These are phyloP conservation scores for Xylaria longipes DNA, from an alignment of 495 filamentous ascomycete species.

Conservation along the genomic window DNA sequence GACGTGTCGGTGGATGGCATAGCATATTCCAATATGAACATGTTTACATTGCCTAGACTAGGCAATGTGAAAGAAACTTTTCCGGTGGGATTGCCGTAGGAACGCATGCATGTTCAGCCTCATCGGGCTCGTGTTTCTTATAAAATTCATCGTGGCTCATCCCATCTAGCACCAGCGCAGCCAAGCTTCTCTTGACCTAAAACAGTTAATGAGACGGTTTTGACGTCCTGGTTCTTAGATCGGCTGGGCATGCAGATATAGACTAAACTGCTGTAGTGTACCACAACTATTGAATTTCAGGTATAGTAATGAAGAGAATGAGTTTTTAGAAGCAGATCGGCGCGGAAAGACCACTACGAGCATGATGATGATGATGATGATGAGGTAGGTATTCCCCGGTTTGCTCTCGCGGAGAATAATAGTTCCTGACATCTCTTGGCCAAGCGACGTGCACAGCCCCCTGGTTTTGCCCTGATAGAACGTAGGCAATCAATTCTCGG, in stretches of 20 bases:
- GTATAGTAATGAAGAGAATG: neutral
- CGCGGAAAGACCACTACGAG: too few species aligned
- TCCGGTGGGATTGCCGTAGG: neutral
- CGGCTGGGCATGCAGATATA: neutral
- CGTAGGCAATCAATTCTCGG: neutral
- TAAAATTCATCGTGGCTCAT: neutral
- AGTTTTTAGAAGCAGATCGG: neutral
- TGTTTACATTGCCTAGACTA: neutral
- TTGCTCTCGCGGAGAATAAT: neutral
- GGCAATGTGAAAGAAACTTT: neutral
- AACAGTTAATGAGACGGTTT: slow-evolving; percentile 10
- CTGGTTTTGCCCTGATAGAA: too few species aligned
- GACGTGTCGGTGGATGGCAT: neutral
- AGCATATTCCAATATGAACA: neutral
- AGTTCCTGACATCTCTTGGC: neutral
- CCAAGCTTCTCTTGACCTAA: neutral
- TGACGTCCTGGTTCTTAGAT: neutral
- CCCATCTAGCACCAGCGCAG: neutral
- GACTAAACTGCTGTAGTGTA: neutral
- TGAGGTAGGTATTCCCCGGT: neutral
- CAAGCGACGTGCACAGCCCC: slow-evolving; percentile 5
- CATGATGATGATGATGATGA: neutral
- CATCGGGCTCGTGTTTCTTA: neutral
- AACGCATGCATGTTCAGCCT: neutral
- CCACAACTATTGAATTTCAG: neutral